A percentile compares a stretch with the other conserved stretches of the same genome.
These are phyloP conservation scores for Fusarium drepaniforme DNA, from an alignment of 2,329 filamentous ascomycete genomes.

Conservation along the genomic window DNA sequence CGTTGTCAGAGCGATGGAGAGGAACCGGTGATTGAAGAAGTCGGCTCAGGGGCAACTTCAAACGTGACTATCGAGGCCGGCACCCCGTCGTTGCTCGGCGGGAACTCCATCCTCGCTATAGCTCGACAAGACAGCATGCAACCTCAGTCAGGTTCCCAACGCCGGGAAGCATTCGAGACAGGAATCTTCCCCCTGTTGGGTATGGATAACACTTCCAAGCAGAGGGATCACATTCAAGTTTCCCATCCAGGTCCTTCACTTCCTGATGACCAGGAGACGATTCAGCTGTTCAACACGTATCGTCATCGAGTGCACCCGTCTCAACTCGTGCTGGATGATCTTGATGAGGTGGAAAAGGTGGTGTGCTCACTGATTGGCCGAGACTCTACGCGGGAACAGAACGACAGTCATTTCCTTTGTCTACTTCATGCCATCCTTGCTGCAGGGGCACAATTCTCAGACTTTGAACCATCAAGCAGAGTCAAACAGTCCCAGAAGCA, in stretches of 20 bases:
- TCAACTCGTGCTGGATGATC: constrained; percentile 23
- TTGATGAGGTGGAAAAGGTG: constrained; percentile 19
- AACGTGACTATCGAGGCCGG: neutral
- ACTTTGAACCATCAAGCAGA: constrained; percentile 6
- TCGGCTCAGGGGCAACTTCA: neutral
- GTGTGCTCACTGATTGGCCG: constrained; percentile 24
- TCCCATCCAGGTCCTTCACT: neutral
- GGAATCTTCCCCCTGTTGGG: constrained; percentile 32
- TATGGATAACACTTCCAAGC: neutral
- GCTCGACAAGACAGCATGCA: constrained; percentile 7
- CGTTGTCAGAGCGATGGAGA: neutral
- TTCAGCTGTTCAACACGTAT: constrained; percentile 30
- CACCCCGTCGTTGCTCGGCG: constrained; percentile 18
- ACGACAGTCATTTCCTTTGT: constrained; percentile 14
- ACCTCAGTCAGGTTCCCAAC: constrained; percentile 13
- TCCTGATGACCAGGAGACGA: constrained; percentile 19
- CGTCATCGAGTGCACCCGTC: constrained; percentile 26
- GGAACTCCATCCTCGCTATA: constrained; percentile 31
- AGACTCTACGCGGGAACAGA: neutral
- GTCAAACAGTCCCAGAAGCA: constrained; percentile 14
- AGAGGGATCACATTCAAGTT: neutral
- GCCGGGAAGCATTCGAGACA: constrained; percentile 25
- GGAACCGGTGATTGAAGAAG: neutral
- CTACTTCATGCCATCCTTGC: constrained; percentile 37
- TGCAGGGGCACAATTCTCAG: constrained; percentile 35